A percentile compares a stretch with the other conserved stretches of the same genome.
Evolutionary conservation across 148 eudicot species (phyloP).

Genomic region (Rhododendron ovatum): DNA sequence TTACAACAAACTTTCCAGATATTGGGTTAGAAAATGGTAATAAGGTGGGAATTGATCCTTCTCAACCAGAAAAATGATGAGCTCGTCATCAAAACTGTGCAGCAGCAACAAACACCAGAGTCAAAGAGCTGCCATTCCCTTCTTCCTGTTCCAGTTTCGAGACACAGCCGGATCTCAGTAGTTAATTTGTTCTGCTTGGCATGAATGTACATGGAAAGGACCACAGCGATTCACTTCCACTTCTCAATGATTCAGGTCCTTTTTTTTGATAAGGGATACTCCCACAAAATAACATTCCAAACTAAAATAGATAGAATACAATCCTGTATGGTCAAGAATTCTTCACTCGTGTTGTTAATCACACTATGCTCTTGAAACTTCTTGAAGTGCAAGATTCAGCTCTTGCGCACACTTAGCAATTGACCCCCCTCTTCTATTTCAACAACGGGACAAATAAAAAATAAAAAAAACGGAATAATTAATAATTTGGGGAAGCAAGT

Average conservation of each 20-base stretch:
- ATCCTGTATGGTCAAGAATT: slow-evolving; percentile 13
- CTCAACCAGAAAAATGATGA: background rate
- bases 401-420: slow-evolving; percentile 84
- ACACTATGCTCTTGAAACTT: slow-evolving; percentile 32
- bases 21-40: background rate
- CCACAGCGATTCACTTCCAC: background rate
- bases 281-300: background rate
- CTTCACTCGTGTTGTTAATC: background rate
- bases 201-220: background rate
- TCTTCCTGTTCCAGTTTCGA: background rate
- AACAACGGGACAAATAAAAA: background rate
- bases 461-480: background rate
- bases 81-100: background rate
- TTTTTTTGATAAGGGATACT: background rate
- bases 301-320: background rate
- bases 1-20: background rate
- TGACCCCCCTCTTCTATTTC: slow-evolving; percentile 79
- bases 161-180: background rate
- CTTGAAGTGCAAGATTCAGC: slow-evolving; percentile 68
- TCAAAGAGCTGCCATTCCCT: background rate
- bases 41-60: background rate
- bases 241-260: background rate
- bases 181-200: background rate
- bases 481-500: background rate
- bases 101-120: background rate